Percentiles rank a stretch among this genome's conserved stretches.
Evolutionary conservation across 495 filamentous ascomycete species (phyloP).

Genomic region (Cercophora newfieldiana): DNA sequence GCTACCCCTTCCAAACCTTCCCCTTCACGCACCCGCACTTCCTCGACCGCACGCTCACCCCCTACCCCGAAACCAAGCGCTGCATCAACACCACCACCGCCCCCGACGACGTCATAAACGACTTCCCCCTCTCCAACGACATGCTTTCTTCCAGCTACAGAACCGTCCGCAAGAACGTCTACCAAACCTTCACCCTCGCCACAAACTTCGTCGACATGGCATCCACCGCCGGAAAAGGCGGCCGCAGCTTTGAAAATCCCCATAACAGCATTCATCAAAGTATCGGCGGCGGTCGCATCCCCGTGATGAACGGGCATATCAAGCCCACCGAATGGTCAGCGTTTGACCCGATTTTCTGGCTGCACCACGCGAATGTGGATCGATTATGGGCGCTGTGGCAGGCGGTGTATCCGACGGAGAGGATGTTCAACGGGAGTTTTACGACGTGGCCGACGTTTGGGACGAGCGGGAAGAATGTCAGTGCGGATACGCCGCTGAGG

Average conservation of each 20-base stretch:
- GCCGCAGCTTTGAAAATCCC: constrained; percentile 28
- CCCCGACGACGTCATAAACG: neutral
- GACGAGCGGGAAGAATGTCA: constrained; percentile 28
- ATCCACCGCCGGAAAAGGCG: neutral
- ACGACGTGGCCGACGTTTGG: constrained; percentile 26
- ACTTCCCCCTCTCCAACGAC: neutral
- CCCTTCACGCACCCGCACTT: constrained; percentile 15
- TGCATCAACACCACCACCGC: neutral
- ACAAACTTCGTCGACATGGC: constrained; percentile 8
- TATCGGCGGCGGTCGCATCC: constrained; percentile 16
- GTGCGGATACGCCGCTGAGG: constrained; percentile 37
- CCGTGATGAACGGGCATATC: constrained; percentile 24
- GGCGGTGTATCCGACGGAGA: constrained; percentile 28
- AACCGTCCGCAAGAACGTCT: neutral
- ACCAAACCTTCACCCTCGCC: constrained; percentile 4
- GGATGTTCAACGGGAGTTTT: constrained; percentile 24
- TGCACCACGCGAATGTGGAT: constrained; percentile 46
- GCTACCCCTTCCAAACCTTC: constrained; percentile 31
- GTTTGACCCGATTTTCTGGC: constrained; percentile 39
- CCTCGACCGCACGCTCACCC: neutral
- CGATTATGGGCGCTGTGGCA: constrained; percentile 44
- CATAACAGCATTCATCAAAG: constrained; percentile 34
- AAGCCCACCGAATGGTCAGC: constrained; percentile 24
- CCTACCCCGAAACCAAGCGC: constrained; percentile 12
- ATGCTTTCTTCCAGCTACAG: neutral